Evolutionary conservation across 768 basidiomycete genomes (phyloP).

Genomic region (Russula emetica): DNA sequence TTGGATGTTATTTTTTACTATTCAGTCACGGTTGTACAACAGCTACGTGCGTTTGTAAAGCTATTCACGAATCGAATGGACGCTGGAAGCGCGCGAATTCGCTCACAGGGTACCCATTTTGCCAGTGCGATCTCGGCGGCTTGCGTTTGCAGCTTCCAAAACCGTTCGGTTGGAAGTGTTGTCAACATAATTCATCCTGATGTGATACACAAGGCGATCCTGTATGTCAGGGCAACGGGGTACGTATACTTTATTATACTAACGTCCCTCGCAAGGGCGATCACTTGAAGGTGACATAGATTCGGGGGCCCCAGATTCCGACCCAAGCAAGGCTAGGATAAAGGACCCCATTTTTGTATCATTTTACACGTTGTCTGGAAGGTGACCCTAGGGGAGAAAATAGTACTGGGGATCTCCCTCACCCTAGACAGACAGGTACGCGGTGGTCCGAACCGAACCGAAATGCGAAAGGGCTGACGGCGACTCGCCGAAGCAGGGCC

Average conservation of each 20-base stretch:
- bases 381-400: conserved; percentile 58
- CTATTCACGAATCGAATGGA: neutral
- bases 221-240: conserved; percentile 2
- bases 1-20: neutral
- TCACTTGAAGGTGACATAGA: conserved; percentile 39
- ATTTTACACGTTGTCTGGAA: conserved; percentile 42
- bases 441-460: conserved; percentile 10
- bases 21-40: conserved; percentile 1
- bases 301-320: conserved; percentile 39
- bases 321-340: conserved; percentile 53
- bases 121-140: neutral
- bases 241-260: neutral
- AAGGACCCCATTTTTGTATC: conserved; percentile 70
- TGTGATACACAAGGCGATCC: neutral
- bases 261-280: neutral
- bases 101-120: neutral
- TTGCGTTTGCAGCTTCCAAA: neutral
- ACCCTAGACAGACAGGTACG: conserved; percentile 59
- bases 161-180: conserved; percentile 1
- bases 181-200: conserved; percentile 1
- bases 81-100: neutral
- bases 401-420: conserved; percentile 52
- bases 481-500: conserved; percentile 40
- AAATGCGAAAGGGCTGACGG: neutral
- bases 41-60: conserved; percentile 7